Percentiles rank a stretch among this genome's conserved stretches.
Conservation (phyloP, 257 asterid genomes). For the Verbena officinalis region DNA sequence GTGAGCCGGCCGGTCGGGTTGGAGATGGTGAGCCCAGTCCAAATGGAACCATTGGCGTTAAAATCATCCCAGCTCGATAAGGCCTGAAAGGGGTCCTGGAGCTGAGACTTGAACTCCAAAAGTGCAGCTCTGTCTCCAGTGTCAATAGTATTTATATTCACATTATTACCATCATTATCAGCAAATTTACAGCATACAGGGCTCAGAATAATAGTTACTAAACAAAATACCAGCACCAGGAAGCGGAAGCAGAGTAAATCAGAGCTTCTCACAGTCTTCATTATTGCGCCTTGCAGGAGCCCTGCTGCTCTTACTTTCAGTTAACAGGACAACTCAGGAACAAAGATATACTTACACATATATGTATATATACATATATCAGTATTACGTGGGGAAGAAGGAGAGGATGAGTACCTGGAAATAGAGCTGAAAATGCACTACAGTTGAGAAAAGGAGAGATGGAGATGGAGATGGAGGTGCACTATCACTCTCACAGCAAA, state of each 20-base stretch:
- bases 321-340: slow-evolving; percentile 22
- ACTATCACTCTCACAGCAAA: background rate
- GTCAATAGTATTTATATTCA: no score
- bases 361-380: background rate
- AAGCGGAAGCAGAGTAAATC: background rate
- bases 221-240: background rate
- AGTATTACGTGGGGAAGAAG: background rate
- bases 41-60: slow-evolving; percentile 21
- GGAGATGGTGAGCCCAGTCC: slow-evolving; percentile 63
- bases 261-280: background rate
- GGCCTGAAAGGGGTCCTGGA: slow-evolving; percentile 51
- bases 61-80: slow-evolving; percentile 54
- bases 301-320: background rate
- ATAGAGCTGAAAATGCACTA: slow-evolving; percentile 12
- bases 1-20: slow-evolving; percentile 61
- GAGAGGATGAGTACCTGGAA: background rate
- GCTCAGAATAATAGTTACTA: slow-evolving; percentile 1
- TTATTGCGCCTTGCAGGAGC: background rate
- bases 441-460: slow-evolving; percentile 15
- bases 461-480: background rate
- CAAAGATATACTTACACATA: background rate
- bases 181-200: slow-evolving; percentile 21
- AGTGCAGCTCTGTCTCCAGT: slow-evolving; percentile 61
- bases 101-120: slow-evolving; percentile 57
- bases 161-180: background rate